phyloP scores from a whole-genome alignment of 2,329 filamentous ascomycete species.

The Pezicula rhizophila region DNA sequence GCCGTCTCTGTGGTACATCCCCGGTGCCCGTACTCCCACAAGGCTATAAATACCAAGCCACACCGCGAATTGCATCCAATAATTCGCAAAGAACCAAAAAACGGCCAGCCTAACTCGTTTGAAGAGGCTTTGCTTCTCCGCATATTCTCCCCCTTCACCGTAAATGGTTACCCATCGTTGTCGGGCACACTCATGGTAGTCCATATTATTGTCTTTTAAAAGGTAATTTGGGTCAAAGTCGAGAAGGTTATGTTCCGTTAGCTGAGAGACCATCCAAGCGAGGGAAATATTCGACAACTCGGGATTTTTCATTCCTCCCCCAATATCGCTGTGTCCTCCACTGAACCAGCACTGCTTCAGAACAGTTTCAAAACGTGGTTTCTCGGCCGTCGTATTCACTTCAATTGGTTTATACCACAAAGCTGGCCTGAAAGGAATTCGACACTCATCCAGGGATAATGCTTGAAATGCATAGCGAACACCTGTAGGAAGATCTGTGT shows the following conservation, averaged over 20 bases:
- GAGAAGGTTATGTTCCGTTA: not conserved
- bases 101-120: not conserved
- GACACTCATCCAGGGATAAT: conserved; percentile 38
- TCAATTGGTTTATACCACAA: conserved; percentile 23
- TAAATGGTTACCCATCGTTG: not conserved
- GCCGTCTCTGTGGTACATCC: not conserved
- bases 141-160: not conserved
- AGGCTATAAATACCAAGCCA: not conserved
- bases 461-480: conserved; percentile 41
- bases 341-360: conserved; percentile 3
- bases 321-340: conserved; percentile 1
- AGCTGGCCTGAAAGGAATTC: conserved; percentile 28
- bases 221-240: not conserved
- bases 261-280: not conserved
- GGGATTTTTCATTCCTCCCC: not conserved
- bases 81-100: not conserved
- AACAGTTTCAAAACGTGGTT: not conserved
- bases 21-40: not conserved
- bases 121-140: not conserved
- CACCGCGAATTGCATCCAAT: not conserved
- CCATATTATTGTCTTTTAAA: not conserved
- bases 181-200: not conserved
- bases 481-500: conserved; percentile 10
- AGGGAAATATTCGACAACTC: not conserved
- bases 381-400: no score